A percentile compares a stretch with the other conserved stretches of the same genome.
Evolutionary conservation across 306 rosid genomes (phyloP).

Genomic region (Cucurbita pepo): DNA sequence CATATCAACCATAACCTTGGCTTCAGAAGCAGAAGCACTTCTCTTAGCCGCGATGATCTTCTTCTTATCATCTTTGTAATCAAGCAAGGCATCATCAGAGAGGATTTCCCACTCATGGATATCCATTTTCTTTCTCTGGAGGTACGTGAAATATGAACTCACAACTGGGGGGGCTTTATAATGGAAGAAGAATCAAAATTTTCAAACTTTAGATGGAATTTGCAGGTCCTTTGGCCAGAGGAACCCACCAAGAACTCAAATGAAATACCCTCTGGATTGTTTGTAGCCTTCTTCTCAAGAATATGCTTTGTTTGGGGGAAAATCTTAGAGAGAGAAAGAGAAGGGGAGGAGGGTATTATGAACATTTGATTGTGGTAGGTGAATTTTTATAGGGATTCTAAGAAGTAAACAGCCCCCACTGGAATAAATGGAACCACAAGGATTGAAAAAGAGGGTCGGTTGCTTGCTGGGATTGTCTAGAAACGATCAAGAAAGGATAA

Average conservation of each 20-base stretch:
- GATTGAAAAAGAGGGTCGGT: not conserved
- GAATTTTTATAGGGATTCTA: not conserved
- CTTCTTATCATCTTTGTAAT: slow-evolving; percentile 32
- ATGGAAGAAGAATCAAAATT: not conserved
- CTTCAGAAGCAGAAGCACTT: slow-evolving; percentile 4
- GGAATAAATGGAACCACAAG: not conserved
- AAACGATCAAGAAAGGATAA: no score
- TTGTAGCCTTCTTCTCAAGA: not conserved
- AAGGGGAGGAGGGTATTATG: not conserved
- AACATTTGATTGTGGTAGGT: not conserved
- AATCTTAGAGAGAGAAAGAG: not conserved
- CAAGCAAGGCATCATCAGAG: slow-evolving; percentile 39
- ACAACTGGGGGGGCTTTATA: not conserved
- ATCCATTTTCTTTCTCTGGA: slow-evolving; percentile 28
- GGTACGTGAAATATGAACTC: slow-evolving; percentile 3
- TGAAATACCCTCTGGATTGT: not conserved
- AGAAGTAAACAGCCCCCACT: not conserved
- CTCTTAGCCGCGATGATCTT: slow-evolving; percentile 13
- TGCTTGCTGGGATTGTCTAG: not conserved
- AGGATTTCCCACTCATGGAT: slow-evolving; percentile 64
- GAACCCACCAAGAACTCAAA: slow-evolving; percentile 3
- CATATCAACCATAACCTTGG: slow-evolving; percentile 24
- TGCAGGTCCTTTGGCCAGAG: not conserved
- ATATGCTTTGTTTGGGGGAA: not conserved
- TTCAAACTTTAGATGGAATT: not conserved